Percentiles rank a stretch among this genome's conserved stretches.
These are phyloP conservation scores for Bryopsis sp. DNA, from an alignment of 139 green algal genomes.

Conservation along the genomic window DNA sequence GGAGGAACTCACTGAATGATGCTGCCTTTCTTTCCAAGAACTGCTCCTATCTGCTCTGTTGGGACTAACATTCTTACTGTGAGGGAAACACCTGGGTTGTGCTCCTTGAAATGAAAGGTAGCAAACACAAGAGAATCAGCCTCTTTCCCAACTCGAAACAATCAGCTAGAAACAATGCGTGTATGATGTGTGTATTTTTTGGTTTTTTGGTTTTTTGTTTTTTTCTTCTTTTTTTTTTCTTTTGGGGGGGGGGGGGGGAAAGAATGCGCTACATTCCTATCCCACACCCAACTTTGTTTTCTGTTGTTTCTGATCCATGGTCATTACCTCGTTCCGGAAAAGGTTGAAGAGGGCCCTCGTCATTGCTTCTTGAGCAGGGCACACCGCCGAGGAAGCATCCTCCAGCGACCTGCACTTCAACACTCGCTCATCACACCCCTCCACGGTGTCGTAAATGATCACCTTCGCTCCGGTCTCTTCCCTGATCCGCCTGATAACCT, in stretches of 20 bases:
- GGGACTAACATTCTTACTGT: neutral
- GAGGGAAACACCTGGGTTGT: neutral
- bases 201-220: too few relatives aligned
- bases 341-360: neutral
- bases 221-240: too few relatives aligned
- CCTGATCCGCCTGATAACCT: slow-evolving; percentile 13
- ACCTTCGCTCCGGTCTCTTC: slow-evolving; percentile 18
- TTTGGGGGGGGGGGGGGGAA: too few relatives aligned
- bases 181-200: too few relatives aligned
- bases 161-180: too few relatives aligned
- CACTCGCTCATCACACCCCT: slow-evolving; percentile 12
- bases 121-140: too few relatives aligned
- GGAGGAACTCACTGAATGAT: slow-evolving; percentile 15
- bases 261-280: neutral
- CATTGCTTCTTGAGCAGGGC: slow-evolving; percentile 12
- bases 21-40: slow-evolving; percentile 8
- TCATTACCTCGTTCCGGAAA: neutral
- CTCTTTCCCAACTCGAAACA: too few relatives aligned
- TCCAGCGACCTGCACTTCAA: neutral
- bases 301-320: neutral
- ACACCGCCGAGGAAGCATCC: neutral
- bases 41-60: slow-evolving; percentile 5
- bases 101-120: slow-evolving; percentile 3
- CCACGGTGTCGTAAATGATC: slow-evolving; percentile 7
- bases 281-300: neutral